These are phyloP conservation scores for Lipomyces chichibuensis DNA, from an alignment of 805 yeast genomes.

Conservation along the genomic window DNA sequence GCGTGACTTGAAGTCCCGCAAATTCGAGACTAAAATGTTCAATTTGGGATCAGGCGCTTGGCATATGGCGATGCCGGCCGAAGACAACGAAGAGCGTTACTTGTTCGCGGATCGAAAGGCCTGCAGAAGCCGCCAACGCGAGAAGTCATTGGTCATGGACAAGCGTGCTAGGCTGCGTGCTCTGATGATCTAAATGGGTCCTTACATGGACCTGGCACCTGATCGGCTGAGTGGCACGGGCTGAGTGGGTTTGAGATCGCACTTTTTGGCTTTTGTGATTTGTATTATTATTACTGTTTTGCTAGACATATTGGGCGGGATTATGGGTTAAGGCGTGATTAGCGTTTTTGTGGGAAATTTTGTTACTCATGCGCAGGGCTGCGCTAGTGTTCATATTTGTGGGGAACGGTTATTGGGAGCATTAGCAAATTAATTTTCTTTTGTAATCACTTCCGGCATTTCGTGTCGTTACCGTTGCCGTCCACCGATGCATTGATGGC, in stretches of 20 bases:
- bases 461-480: not conserved
- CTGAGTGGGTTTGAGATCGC: not conserved
- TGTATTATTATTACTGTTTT: not conserved
- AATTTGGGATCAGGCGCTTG: constrained; percentile 13
- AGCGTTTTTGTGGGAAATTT: not conserved
- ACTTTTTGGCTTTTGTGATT: not conserved
- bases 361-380: not conserved
- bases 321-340: constrained; percentile 1
- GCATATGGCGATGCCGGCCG: constrained; percentile 8
- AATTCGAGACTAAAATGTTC: constrained; percentile 7
- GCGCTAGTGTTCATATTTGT: not conserved
- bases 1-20: constrained; percentile 5
- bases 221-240: not conserved
- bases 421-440: not conserved
- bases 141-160: constrained; percentile 11
- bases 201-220: no score
- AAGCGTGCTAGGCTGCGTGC: constrained; percentile 23
- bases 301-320: constrained; percentile 1
- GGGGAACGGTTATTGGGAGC: not conserved
- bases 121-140: constrained; percentile 19
- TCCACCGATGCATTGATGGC: not conserved
- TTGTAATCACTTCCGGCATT: not conserved
- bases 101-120: constrained; percentile 15
- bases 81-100: constrained; percentile 12
- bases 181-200: constrained; percentile 6